These are phyloP conservation scores for Phoenix roebelenii DNA, from an alignment of 176 grass and related monocot genomes.

Conservation along the genomic window DNA sequence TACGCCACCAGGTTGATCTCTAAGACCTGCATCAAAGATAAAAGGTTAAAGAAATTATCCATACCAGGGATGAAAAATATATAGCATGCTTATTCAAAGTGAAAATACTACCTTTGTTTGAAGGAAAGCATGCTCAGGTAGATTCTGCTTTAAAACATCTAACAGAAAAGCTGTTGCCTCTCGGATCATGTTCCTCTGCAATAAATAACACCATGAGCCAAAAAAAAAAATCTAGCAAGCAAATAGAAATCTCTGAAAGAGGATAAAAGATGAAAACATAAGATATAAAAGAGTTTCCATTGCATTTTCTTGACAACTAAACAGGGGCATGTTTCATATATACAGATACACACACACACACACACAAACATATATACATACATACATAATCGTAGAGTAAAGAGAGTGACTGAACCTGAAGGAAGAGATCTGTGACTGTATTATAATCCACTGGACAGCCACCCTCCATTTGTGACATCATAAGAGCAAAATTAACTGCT, in stretches of 20 bases:
- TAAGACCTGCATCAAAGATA: slow-evolving; percentile 57
- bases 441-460: slow-evolving; percentile 16
- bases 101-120: slow-evolving; percentile 64
- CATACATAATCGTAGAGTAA: slow-evolving; percentile 3
- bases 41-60: slow-evolving; percentile 13
- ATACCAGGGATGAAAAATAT: slow-evolving; percentile 6
- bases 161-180: slow-evolving; percentile 90
- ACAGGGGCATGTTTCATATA: too few relatives aligned
- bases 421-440: slow-evolving; percentile 95
- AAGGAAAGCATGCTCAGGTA: slow-evolving; percentile 87
- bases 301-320: too few relatives aligned
- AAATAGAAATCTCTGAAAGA: too few relatives aligned
- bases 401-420: slow-evolving; percentile 49
- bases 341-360: too few relatives aligned
- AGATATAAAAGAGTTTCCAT: too few relatives aligned
- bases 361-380: too few relatives aligned
- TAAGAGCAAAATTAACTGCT: slow-evolving; percentile 16
- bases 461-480: slow-evolving; percentile 20
- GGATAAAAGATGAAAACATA: too few relatives aligned
- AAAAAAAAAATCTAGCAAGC: too few relatives aligned
- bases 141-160: slow-evolving; percentile 91
- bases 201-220: too few relatives aligned
- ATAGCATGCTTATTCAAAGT: neutral
- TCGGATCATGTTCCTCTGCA: slow-evolving; percentile 78
- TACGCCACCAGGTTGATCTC: slow-evolving; percentile 94